These are phyloP conservation scores for Hirschfeldia incana DNA, from an alignment of 345 rosid species.

Conservation along the genomic window DNA sequence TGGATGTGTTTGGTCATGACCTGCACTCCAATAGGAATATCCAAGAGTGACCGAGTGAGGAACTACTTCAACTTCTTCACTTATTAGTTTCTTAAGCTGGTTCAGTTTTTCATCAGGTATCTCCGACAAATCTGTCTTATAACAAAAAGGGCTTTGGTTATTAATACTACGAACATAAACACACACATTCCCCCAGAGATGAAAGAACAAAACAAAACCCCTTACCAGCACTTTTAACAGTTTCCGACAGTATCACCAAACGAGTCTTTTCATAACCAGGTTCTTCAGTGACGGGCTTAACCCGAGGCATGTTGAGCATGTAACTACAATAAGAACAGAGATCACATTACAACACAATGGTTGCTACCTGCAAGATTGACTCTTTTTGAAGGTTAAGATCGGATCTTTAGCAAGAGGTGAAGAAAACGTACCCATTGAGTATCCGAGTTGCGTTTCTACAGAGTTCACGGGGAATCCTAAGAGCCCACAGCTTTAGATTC, in stretches of 20 bases:
- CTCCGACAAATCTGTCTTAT: constrained; percentile 68
- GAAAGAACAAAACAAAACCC: background rate
- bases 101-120: constrained; percentile 59
- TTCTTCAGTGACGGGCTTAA: constrained; percentile 82
- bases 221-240: constrained; percentile 60
- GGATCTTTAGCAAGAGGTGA: background rate
- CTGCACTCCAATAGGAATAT: constrained; percentile 92
- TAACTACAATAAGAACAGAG: constrained; percentile 48
- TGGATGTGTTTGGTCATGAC: constrained; percentile 40
- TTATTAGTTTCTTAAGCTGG: constrained; percentile 55
- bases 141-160: constrained; percentile 24
- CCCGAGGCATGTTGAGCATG: constrained; percentile 76
- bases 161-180: too few relatives aligned
- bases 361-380: background rate
- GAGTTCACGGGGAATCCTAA: constrained; percentile 79
- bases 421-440: constrained; percentile 63
- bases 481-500: constrained; percentile 68
- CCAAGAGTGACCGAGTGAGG: constrained; percentile 77
- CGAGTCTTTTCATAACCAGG: constrained; percentile 65
- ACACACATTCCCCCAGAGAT: background rate
- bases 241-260: constrained; percentile 71
- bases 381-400: background rate
- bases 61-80: constrained; percentile 59
- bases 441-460: constrained; percentile 62
- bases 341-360: background rate